Base-by-base conservation (phyloP, 768 basidiomycete genomes). In the Boletus fagicola region DNA sequence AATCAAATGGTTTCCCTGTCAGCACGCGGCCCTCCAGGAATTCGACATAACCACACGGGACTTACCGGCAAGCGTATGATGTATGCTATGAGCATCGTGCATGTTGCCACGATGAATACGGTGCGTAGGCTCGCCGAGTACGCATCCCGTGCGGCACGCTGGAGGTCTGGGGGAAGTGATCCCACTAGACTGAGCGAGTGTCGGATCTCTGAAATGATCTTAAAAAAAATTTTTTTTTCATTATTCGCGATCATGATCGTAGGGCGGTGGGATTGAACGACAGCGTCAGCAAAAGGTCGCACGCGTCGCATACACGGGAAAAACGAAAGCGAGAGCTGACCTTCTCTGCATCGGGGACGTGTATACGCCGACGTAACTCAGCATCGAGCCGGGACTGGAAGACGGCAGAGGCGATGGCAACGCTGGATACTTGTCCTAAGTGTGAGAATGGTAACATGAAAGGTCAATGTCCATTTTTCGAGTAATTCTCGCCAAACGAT, bases 401-500 rank as follows among this genome's bases (percentile, higher is more conserved):
- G 15, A 65, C 40, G 16, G 64, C 64, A 18, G 54, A 65, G 1
- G 57, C 47, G 26, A 62, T 51, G n/a, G 60, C 64, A 13, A 65
- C 42, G 9, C 60, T 46, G 5, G 49, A 53, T 7, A 49, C 38
- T 52, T 62, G 64, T 3, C 63, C 63, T 64, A 10, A 18, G 9
- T 45, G 15, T 20, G 35, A 28, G 18, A 20, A 22, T 22, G 20
- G 31, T 22, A 16, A 33, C 20, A 16, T 11, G 33, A 51, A 15
- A 51, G 11, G n/a, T 51, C 5, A 51, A 22, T 2, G 24, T 36
- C 22, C 28, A 18, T 30, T 46, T 5, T 4, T 30, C 18, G 20
- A 48, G 40, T 1, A 16, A 18, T 33, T 16, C 31, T 11, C 1
- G 11, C 33, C 8, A n/a, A 20, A 26, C 12, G 2, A 3, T 24